Percentiles rank a stretch among this genome's conserved stretches.
phyloP scores from a whole-genome alignment of 495 filamentous ascomycete genomes.

The Astrothelium subdiscretum region DNA sequence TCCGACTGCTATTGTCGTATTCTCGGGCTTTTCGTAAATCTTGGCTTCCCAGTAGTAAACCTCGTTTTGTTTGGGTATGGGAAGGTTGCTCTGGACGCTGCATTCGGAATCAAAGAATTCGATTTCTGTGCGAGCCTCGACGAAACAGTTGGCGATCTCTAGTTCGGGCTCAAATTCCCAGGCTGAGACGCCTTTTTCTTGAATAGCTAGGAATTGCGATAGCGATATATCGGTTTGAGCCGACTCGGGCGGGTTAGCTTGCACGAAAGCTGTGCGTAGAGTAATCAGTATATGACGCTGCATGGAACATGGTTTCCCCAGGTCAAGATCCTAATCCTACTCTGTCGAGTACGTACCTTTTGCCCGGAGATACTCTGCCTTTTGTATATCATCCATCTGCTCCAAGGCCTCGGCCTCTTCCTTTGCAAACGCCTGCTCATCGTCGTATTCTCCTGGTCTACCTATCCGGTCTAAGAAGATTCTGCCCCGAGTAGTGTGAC shows the following conservation, averaged over 20 bases:
- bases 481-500: slow-evolving; percentile 75
- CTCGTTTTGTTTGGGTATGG: slow-evolving; percentile 96
- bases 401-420: slow-evolving; percentile 95
- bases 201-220: slow-evolving; percentile 94
- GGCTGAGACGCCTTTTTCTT: slow-evolving; percentile 96
- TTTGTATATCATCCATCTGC: slow-evolving; percentile 85
- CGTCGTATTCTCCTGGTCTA: slow-evolving; percentile 90
- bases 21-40: slow-evolving; percentile 92
- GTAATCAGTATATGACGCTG: slow-evolving; percentile 7
- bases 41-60: slow-evolving; percentile 99
- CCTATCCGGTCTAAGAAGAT: slow-evolving; percentile 92
- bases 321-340: too few relatives aligned
- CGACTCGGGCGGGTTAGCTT: slow-evolving; percentile 91
- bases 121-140: slow-evolving; percentile 89
- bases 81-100: slow-evolving; percentile 92
- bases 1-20: slow-evolving; percentile 72
- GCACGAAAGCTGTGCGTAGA: slow-evolving; percentile 61
- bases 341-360: too few relatives aligned
- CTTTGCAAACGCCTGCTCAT: slow-evolving; percentile 81
- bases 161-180: slow-evolving; percentile 99
- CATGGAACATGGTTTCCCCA: neutral
- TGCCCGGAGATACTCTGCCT: slow-evolving; percentile 81
- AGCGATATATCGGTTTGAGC: slow-evolving; percentile 92
- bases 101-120: slow-evolving; percentile 98
- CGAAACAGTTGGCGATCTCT: slow-evolving; percentile 98